Base-by-base conservation (phyloP, 2,329 filamentous ascomycete species). In the Colletotrichum sp. region DNA sequence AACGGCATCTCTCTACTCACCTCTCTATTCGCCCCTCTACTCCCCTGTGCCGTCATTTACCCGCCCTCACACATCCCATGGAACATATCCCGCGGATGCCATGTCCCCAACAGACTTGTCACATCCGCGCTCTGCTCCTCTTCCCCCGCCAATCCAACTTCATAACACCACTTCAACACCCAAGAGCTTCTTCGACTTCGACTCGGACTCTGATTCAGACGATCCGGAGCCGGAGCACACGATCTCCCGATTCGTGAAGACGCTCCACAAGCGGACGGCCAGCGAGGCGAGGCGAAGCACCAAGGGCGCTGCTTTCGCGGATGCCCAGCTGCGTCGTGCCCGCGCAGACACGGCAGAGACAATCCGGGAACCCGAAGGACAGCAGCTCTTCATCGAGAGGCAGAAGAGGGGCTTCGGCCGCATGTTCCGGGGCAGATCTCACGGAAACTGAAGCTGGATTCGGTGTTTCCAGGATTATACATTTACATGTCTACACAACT, bases 101-200 rank as follows among this genome's bases (percentile, higher is more conserved):
- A 4, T 48, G 43, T 70, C 75, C 28, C 71, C 62, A 48, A 71
- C 73, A 34, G 69, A 73, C 64, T 73, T 77, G 30, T 55, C 71
- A 2, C 70, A 78, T 12, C 77, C 77, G 12, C 77, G 75, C 39
- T 78, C 77, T 27, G 75, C 77, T 3, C 77, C 77, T 3, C 61
- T 65, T 1, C 77, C 77, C 6, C 75, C 77, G 6, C 22, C n/a
- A 25, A 70, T 62, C 6, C 67, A 67, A 9, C 34, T 48, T 8
- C 36, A 36, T 22, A n/a, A 32, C 71, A 48, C 56, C 16, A 48
- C 56, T 30, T 25, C 27, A 30, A 22, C 36, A 34, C 75, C 66
- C 30, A 75, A 77, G 36, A 77, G 75, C 34, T 77, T 76, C 61
- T 78, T 78, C 69, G 72, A 78, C 66, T 78, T 78, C 27, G 77